These are phyloP conservation scores for Suillus paluster DNA, from an alignment of 768 basidiomycete species.

Conservation along the genomic window DNA sequence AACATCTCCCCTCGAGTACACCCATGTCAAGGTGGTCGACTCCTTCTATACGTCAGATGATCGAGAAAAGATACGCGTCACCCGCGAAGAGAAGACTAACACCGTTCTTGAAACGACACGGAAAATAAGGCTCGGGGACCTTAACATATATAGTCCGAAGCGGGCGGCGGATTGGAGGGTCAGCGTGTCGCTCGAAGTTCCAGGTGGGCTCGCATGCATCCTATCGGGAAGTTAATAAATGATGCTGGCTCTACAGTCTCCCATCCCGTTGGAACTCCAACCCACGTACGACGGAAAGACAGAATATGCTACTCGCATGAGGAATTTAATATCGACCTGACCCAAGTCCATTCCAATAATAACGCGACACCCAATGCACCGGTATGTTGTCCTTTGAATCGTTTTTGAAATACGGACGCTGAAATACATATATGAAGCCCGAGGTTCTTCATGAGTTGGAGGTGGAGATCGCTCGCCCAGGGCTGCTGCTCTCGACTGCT, in stretches of 20 bases:
- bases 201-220: constrained; percentile 54
- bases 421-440: constrained; percentile 38
- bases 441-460: constrained; percentile 87
- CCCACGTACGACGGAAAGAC: constrained; percentile 78
- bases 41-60: constrained; percentile 66
- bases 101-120: constrained; percentile 67
- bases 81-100: constrained; percentile 76
- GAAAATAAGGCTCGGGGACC: constrained; percentile 83
- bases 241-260: constrained; percentile 47
- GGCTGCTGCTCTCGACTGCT: constrained; percentile 72
- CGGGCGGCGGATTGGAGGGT: constrained; percentile 88
- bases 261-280: constrained; percentile 67
- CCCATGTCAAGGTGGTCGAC: constrained; percentile 79
- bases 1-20: constrained; percentile 68
- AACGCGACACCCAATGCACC: constrained; percentile 45
- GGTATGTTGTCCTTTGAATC: constrained; percentile 42
- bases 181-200: constrained; percentile 90
- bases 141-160: constrained; percentile 88
- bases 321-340: constrained; percentile 91
- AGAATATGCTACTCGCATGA: constrained; percentile 93
- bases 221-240: neutral
- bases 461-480: constrained; percentile 79
- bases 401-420: neutral
- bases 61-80: constrained; percentile 77
- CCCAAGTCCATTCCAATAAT: constrained; percentile 74